Evolutionary conservation across 2,329 filamentous ascomycete species (phyloP).

Genomic region (Colletotrichum cuscutae): DNA sequence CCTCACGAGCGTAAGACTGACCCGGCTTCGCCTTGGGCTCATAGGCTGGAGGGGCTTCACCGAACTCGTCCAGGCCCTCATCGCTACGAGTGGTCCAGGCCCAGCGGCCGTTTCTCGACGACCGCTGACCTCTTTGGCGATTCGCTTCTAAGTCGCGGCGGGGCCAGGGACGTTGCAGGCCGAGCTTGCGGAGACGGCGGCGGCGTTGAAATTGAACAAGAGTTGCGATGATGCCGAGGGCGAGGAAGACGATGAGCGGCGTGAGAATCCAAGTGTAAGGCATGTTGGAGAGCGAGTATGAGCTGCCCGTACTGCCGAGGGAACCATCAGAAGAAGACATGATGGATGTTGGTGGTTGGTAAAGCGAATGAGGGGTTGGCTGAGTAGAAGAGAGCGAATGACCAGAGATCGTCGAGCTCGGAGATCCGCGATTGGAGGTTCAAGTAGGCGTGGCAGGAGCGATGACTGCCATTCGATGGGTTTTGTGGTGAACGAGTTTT

Average conservation of each 20-base stretch:
- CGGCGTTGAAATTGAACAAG: conserved; percentile 57
- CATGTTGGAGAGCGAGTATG: conserved; percentile 50
- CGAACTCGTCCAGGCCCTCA: conserved; percentile 72
- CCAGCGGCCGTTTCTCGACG: conserved; percentile 30
- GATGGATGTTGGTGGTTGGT: not conserved
- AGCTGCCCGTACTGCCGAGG: not conserved
- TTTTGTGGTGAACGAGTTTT: not conserved
- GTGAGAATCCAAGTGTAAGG: conserved; percentile 69
- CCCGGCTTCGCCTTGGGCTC: conserved; percentile 43
- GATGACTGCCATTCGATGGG: not conserved
- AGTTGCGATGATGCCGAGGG: conserved; percentile 50
- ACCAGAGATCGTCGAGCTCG: not conserved
- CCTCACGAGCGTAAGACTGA: conserved; percentile 18
- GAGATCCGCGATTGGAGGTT: conserved; percentile 1
- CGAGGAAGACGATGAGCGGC: conserved; percentile 55
- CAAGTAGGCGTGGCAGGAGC: conserved; percentile 10
- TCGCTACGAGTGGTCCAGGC: conserved; percentile 44
- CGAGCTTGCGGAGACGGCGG: conserved; percentile 40
- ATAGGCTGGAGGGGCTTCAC: conserved; percentile 74
- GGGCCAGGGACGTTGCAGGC: conserved; percentile 27
- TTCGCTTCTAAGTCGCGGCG: conserved; percentile 39
- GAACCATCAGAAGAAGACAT: conserved; percentile 26
- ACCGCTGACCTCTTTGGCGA: conserved; percentile 21
- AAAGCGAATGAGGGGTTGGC: not conserved
- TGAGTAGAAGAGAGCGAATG: not conserved